A percentile compares a stretch with the other conserved stretches of the same genome.
phyloP scores from a whole-genome alignment of 2,329 filamentous ascomycete genomes.

The Fusarium liriodendri region DNA sequence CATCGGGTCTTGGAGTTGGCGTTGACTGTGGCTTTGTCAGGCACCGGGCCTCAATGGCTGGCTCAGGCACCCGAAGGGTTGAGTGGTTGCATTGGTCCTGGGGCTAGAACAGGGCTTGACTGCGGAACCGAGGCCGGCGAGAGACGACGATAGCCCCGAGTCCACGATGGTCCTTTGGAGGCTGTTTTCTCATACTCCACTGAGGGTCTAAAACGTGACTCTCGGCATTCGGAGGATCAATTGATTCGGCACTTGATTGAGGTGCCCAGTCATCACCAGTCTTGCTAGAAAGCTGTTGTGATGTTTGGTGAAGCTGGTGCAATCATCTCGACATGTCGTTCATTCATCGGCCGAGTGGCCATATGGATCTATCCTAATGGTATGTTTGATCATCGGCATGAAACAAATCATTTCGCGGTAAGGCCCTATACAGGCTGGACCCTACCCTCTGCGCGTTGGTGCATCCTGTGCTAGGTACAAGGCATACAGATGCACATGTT shows the following conservation, averaged over 20 bases:
- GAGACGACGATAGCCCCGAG: background rate
- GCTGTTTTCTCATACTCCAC: conserved; percentile 12
- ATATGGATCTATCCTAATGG: conserved; percentile 3
- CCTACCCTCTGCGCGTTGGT: background rate
- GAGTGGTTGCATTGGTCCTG: conserved; percentile 18
- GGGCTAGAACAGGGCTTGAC: conserved; percentile 5
- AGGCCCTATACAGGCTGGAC: conserved; percentile 7
- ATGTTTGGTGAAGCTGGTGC: background rate
- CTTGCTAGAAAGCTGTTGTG: background rate
- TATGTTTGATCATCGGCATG: conserved; percentile 15
- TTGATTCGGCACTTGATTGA: conserved; percentile 1
- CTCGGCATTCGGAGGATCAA: conserved; percentile 10
- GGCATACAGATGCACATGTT: background rate
- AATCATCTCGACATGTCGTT: background rate
- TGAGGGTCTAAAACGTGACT: background rate
- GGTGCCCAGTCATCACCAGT: background rate
- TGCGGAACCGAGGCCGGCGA: conserved; percentile 8
- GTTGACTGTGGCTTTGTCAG: conserved; percentile 22
- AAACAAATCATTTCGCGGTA: conserved; percentile 23
- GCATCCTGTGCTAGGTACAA: conserved; percentile 4
- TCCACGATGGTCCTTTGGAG: background rate
- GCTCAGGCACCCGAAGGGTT: conserved; percentile 23
- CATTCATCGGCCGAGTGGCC: conserved; percentile 6
- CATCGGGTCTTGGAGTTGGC: conserved; percentile 15
- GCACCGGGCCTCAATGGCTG: conserved; percentile 8